Conservation (phyloP, 306 rosid species). For the Cucurbita maxima region DNA sequence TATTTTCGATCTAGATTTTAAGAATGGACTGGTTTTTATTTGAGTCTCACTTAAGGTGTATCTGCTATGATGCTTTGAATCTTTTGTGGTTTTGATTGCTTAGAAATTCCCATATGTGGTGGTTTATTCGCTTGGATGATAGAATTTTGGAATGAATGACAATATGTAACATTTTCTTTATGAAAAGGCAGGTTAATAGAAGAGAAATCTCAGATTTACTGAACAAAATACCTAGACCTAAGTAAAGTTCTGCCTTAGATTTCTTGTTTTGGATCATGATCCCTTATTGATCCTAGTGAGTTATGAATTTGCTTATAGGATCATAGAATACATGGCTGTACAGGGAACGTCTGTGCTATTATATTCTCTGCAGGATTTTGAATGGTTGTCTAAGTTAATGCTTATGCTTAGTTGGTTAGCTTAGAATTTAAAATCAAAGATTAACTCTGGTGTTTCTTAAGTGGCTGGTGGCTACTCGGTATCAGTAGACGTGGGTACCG, state of each 20-base stretch:
- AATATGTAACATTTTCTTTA: background rate
- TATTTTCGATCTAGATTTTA: background rate
- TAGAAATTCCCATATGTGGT: background rate
- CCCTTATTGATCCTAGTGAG: background rate
- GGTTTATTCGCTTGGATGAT: background rate
- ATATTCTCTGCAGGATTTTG: background rate
- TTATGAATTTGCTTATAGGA: background rate
- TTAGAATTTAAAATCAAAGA: background rate
- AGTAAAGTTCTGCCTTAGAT: background rate
- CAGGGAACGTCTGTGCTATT: background rate
- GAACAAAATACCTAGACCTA: background rate
- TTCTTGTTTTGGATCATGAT: background rate
- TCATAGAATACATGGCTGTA: background rate
- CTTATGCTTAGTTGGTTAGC: background rate
- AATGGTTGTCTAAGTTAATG: background rate
- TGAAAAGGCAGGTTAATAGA: background rate
- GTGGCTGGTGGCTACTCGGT: background rate
- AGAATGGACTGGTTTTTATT: background rate
- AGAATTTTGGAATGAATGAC: background rate
- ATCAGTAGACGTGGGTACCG: background rate
- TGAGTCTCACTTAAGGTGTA: background rate
- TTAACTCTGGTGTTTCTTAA: background rate
- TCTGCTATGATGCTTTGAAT: background rate
- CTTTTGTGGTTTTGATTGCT: conserved; percentile 2
- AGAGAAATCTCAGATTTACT: background rate